A percentile compares a stretch with the other conserved stretches of the same genome.
Conservation (phyloP, 176 grass and related monocot genomes). For the Zea luxurians region DNA sequence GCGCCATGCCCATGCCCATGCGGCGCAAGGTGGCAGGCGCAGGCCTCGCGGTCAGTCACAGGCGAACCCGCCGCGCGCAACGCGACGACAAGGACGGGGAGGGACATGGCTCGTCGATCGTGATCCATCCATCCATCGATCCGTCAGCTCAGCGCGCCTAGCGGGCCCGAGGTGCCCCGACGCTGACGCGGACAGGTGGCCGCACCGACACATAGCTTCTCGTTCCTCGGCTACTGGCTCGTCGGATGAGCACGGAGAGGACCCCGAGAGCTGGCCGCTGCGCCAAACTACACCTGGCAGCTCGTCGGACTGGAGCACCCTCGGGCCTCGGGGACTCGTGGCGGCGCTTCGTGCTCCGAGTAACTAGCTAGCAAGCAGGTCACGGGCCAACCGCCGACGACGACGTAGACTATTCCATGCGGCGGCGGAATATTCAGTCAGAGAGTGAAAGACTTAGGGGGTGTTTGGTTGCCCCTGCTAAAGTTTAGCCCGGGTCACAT, state of each 20-base stretch:
- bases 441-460: no score
- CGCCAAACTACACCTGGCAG: slow-evolving; percentile 12
- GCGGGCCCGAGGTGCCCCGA: background rate
- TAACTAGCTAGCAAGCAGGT: no score
- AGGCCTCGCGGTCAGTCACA: slow-evolving; percentile 5
- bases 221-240: background rate
- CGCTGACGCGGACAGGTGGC: slow-evolving; percentile 2
- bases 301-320: background rate
- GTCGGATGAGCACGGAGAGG: slow-evolving; percentile 9
- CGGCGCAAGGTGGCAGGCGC: background rate
- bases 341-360: no score
- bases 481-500: no score
- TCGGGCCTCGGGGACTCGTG: background rate
- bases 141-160: no score
- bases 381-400: no score
- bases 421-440: background rate
- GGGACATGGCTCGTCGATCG: background rate
- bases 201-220: slow-evolving; percentile 13
- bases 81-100: slow-evolving; percentile 9
- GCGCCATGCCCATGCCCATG: no score
- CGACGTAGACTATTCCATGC: background rate
- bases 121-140: background rate
- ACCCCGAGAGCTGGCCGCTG: background rate
- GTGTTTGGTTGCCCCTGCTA: no score
- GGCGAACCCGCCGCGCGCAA: background rate